Evolutionary conservation across 805 yeast species (phyloP), one percentile per base, ranked within the genome.

Genomic region (Wickerhamomyces strasburgensis): DNA sequence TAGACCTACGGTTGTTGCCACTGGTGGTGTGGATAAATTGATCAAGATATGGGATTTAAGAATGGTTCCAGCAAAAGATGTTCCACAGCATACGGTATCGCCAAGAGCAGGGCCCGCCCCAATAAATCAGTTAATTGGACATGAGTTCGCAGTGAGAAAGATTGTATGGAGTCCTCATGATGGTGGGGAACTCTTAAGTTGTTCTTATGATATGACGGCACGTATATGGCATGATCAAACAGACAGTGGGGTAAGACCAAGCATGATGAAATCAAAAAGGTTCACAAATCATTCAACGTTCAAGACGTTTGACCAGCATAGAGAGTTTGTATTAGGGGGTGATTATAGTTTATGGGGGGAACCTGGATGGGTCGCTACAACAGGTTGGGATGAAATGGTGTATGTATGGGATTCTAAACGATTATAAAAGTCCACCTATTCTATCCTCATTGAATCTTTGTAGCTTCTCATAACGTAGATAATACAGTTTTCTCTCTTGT

Each of bases 341-440:
- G 98, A 93, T 64, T 93, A 96, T 84, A 82, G 95, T 47, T 61
- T 93, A 35, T 90, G 97, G 97, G 98, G 98, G 3, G 80, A 79
- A 48, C 94, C 93, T 2, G 97, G 97, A 1, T 89, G 93, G 88
- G 88, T 83, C 14, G 95, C 93, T 8, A 80, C 96, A 13, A 81
- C 89, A 0, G 96, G 96, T 2, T 90, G 96, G 96, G 98, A 90
- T 64, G 95, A 90, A 54, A 87, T 86, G 83, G 80, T 88, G 6
- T 81, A 83, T 55, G 73, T 93, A 6, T 93, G 95, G 95, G 88
- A 84, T 48, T 75, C 84, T 1, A 72, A 75, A 49, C 53, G 73
- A 37, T 27, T 67, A 8, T 53, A 24, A 31, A 25, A 37, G n/a
- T 4, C 57, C 58, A 27, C 49, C 51, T 1, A 56, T 38, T 33